Evolutionary conservation across 2,329 filamentous ascomycete species (phyloP).

Genomic region (Colletotrichum sublineola): DNA sequence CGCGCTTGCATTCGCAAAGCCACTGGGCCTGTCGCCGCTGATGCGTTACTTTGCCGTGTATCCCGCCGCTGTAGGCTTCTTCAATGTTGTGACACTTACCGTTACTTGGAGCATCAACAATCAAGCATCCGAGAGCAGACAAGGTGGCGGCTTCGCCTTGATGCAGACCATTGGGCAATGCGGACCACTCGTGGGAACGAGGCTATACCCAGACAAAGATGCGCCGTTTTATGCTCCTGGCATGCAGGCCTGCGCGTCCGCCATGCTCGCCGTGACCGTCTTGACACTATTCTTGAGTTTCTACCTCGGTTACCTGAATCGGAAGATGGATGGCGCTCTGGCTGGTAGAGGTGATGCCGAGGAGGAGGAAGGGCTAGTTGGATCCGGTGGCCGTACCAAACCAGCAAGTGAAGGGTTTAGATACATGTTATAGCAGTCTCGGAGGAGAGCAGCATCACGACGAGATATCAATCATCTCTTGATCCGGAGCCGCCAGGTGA

Average conservation of each 20-base stretch:
- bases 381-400: slow-evolving; percentile 45
- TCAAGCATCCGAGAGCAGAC: slow-evolving; percentile 75
- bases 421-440: slow-evolving; percentile 59
- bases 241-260: slow-evolving; percentile 72
- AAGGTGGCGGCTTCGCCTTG: slow-evolving; percentile 83
- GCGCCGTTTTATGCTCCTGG: slow-evolving; percentile 73
- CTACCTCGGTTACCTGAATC: slow-evolving; percentile 67
- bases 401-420: slow-evolving; percentile 53
- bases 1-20: slow-evolving; percentile 71
- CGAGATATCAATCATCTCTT: not conserved
- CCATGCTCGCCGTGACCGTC: slow-evolving; percentile 72
- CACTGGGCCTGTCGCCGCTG: slow-evolving; percentile 57
- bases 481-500: not conserved
- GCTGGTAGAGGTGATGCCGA: slow-evolving; percentile 45
- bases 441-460: not conserved
- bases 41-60: slow-evolving; percentile 81
- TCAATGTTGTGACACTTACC: slow-evolving; percentile 85
- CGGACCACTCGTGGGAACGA: slow-evolving; percentile 78
- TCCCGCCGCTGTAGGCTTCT: slow-evolving; percentile 84
- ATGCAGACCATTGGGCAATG: slow-evolving; percentile 86
- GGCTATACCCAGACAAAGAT: slow-evolving; percentile 72
- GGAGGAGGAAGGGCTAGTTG: slow-evolving; percentile 59
- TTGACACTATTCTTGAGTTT: slow-evolving; percentile 67
- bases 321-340: slow-evolving; percentile 55
- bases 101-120: slow-evolving; percentile 94